phyloP scores from a whole-genome alignment of 2,329 filamentous ascomycete species.

The Aspergillus ochraceoroseus region DNA sequence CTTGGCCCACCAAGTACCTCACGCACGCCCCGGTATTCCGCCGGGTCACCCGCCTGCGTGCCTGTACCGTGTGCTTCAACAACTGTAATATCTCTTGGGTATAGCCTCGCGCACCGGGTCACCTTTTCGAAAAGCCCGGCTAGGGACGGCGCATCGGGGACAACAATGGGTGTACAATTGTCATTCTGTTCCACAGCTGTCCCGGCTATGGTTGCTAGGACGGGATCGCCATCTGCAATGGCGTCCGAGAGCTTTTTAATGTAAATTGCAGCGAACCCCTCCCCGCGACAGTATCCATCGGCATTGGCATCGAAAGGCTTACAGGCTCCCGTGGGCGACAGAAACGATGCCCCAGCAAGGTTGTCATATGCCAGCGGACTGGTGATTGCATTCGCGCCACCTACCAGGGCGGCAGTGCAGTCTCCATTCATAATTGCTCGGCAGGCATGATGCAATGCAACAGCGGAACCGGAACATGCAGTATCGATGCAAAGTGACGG shows the following conservation, averaged over 20 bases:
- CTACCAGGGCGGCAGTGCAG: slow-evolving; percentile 29
- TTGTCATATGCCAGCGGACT: slow-evolving; percentile 23
- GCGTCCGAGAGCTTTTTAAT: slow-evolving; percentile 49
- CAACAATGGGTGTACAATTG: slow-evolving; percentile 25
- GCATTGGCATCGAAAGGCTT: slow-evolving; percentile 47
- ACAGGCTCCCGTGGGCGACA: slow-evolving; percentile 45
- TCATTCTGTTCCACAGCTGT: slow-evolving; percentile 34
- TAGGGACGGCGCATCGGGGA: slow-evolving; percentile 24
- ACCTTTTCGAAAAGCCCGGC: slow-evolving; percentile 30
- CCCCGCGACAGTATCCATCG: slow-evolving; percentile 51
- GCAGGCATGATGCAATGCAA: slow-evolving; percentile 31
- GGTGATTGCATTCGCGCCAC: slow-evolving; percentile 35
- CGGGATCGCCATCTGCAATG: slow-evolving; percentile 42
- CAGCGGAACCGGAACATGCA: slow-evolving; percentile 41
- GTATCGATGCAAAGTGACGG: slow-evolving; percentile 42
- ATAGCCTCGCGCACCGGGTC: slow-evolving; percentile 20
- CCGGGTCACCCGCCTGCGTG: slow-evolving; percentile 31
- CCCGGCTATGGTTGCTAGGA: slow-evolving; percentile 43
- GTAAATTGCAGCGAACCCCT: slow-evolving; percentile 46
- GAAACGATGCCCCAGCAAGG: slow-evolving; percentile 38
- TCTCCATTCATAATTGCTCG: slow-evolving; percentile 22
- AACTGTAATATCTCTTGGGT: slow-evolving; percentile 26
- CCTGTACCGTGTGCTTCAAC: slow-evolving; percentile 38
- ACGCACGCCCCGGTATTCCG: slow-evolving; percentile 27
- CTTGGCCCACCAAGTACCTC: slow-evolving; percentile 20